phyloP scores from a whole-genome alignment of 139 green algal genomes.

The Chlorella ohadii region DNA sequence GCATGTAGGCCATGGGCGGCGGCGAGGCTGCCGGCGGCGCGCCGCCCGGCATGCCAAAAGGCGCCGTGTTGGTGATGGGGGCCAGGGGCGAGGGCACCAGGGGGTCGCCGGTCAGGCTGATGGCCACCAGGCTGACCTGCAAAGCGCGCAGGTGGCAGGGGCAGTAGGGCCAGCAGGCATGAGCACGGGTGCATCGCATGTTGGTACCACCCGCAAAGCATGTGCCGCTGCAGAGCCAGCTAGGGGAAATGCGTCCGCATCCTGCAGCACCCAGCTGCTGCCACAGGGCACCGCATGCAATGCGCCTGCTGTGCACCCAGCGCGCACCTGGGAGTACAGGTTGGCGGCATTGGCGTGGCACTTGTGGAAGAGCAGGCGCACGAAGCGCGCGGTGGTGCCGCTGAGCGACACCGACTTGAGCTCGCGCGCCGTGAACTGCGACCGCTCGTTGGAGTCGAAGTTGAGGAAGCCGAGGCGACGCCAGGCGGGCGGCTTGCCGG shows the following conservation, averaged over 20 bases:
- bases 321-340: constrained; percentile 84
- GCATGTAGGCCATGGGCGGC: neutral
- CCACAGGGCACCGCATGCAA: neutral
- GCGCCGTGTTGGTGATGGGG: constrained; percentile 28
- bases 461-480: constrained; percentile 87
- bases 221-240: too few species aligned
- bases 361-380: constrained; percentile 80
- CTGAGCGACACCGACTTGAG: constrained; percentile 86
- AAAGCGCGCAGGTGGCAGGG: too few species aligned
- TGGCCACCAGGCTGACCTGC: constrained; percentile 88
- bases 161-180: too few species aligned
- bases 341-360: constrained; percentile 94
- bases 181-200: too few species aligned
- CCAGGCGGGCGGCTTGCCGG: constrained; percentile 41
- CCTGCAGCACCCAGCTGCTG: neutral
- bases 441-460: constrained; percentile 92
- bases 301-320: neutral
- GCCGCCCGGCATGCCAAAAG: too few species aligned
- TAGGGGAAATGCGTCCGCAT: too few species aligned
- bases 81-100: constrained; percentile 27
- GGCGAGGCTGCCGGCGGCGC: neutral
- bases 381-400: constrained; percentile 45
- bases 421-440: constrained; percentile 81
- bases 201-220: too few species aligned
- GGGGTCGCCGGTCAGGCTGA: constrained; percentile 85